phyloP scores from a whole-genome alignment of 1,284 basidiomycete genomes.

The Wolfiporia cocos region DNA sequence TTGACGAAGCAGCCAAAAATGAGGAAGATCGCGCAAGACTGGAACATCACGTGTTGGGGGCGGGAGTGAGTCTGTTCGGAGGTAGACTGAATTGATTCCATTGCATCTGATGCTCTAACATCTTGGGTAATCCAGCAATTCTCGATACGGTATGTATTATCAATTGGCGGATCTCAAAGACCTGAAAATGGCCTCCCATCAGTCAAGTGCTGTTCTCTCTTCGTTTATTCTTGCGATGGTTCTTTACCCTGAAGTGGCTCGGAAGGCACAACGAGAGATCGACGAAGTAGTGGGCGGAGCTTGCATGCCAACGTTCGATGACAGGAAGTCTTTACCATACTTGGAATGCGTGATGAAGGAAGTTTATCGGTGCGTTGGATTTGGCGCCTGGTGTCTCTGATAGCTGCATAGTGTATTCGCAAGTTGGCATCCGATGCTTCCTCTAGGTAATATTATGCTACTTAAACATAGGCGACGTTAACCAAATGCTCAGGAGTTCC shows the following conservation, averaged over 20 bases:
- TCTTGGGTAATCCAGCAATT: not conserved
- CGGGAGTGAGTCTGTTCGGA: not conserved
- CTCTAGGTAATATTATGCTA: not conserved
- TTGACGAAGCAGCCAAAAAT: not conserved
- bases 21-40: not conserved
- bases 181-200: not conserved
- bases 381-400: not conserved
- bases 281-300: slow-evolving; percentile 23
- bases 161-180: not conserved
- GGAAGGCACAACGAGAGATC: slow-evolving; percentile 26
- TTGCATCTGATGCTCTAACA: not conserved
- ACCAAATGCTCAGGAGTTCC: not conserved
- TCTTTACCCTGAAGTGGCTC: slow-evolving; percentile 24
- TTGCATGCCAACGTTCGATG: slow-evolving; percentile 25
- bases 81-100: not conserved
- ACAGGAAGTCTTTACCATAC: slow-evolving; percentile 25
- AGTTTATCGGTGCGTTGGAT: slow-evolving; percentile 17
- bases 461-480: not conserved
- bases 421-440: not conserved
- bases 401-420: not conserved
- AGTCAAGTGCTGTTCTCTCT: slow-evolving; percentile 6
- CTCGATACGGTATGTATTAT: not conserved
- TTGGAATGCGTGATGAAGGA: slow-evolving; percentile 28
- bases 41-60: not conserved
- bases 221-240: slow-evolving; percentile 26